Base-by-base conservation (phyloP, 768 basidiomycete species). In the Psilocybe cyanescens region DNA sequence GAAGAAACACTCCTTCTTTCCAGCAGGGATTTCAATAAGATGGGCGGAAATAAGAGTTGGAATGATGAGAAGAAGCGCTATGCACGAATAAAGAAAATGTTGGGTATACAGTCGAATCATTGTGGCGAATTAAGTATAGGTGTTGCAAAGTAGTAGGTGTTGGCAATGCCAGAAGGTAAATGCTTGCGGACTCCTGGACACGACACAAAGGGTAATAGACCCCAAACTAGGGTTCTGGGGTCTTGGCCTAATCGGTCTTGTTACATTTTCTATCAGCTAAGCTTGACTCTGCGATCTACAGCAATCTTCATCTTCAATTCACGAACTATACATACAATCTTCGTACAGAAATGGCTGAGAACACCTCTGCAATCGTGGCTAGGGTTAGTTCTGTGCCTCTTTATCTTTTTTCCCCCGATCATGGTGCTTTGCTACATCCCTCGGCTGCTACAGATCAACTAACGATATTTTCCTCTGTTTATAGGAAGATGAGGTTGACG, bases 1-100 rank as follows among this genome's bases (percentile, higher is more conserved):
- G 72, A 97, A 97, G 81, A 94, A 97, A 76, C 95, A 97, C 71
- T 97, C 95, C 71, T 94, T 95, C 71, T 86, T 88, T 14, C 89
- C 88, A 9, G 95, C 90, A 3, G 81, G 72, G 11, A 97, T 80
- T 68, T 88, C 87, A 67, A 93, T 86, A 72, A 90, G 82, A 74
- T 94, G 91, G 0, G 88, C 85, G 50, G 78, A 80, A 16, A 79
- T 76, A 39, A 86, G 63, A 66, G 73, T 63, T 68, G 79, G 66
- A 72, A 76, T 33, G 61, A 81, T 51, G 44, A 83, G 59, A 63
- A 84, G 77, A 55, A 85, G 64, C 14, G 79, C 64, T 29, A 84
- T 67, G 65, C 72, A 78, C 66, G 74, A 71, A 52, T 73, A 67
- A 69, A 79, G 70, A 62, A 74, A 70, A 70, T 70, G 82, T 62